These are phyloP conservation scores for Peniophora sp. DNA, from an alignment of 1,284 basidiomycete species.

Conservation along the genomic window DNA sequence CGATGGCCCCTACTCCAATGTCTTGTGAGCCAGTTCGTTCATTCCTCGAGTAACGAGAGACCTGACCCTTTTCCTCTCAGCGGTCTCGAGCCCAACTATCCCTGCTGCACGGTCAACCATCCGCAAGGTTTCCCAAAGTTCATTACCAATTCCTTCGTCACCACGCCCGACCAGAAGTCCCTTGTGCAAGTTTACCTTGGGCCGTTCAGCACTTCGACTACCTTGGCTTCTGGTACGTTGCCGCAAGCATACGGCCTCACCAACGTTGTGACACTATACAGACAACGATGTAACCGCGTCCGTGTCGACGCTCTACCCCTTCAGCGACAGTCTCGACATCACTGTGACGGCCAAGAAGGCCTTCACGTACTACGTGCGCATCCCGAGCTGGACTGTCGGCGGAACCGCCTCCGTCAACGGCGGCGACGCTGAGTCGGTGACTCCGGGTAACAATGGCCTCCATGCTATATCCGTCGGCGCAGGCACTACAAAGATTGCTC, in stretches of 20 bases:
- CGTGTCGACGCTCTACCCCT: conserved; percentile 52
- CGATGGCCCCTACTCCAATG: conserved; percentile 50
- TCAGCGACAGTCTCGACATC: conserved; percentile 42
- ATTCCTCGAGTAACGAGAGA: too few relatives aligned
- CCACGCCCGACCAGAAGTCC: conserved; percentile 37
- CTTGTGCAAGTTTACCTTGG: conserved; percentile 52
- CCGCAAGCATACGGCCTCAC: neutral
- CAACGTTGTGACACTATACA: conserved; percentile 12
- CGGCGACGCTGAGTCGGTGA: conserved; percentile 23
- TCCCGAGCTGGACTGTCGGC: conserved; percentile 45
- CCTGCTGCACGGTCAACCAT: conserved; percentile 55
- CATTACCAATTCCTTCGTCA: conserved; percentile 48
- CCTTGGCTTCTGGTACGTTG: conserved; percentile 32
- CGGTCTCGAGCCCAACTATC: conserved; percentile 28
- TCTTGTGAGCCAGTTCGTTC: too few relatives aligned
- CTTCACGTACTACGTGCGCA: conserved; percentile 48
- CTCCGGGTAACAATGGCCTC: conserved; percentile 35
- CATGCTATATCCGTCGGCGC: conserved; percentile 34
- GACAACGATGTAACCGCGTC: conserved; percentile 37
- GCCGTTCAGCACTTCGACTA: conserved; percentile 37
- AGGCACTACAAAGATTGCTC: conserved; percentile 36
- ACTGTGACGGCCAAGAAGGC: conserved; percentile 38
- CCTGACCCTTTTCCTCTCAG: too few relatives aligned
- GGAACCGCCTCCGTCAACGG: conserved; percentile 44
- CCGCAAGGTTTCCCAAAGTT: conserved; percentile 59